These are phyloP conservation scores for Cystobasidium onofrii DNA, from an alignment of 768 basidiomycete species.

Conservation along the genomic window DNA sequence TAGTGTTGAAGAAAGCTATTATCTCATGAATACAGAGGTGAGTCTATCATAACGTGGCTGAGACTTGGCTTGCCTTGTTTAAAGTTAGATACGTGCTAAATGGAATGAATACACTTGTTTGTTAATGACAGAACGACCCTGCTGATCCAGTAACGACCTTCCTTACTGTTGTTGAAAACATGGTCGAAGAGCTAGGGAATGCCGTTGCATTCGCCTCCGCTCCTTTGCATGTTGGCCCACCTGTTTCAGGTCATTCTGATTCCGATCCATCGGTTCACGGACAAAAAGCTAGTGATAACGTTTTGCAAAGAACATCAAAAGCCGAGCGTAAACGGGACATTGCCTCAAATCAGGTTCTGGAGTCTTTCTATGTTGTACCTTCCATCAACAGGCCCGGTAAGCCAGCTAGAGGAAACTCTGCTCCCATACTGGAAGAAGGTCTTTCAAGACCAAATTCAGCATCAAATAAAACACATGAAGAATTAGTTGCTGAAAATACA, in stretches of 20 bases:
- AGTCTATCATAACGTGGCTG: background rate
- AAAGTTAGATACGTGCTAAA: background rate
- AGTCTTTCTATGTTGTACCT: slow-evolving; percentile 26
- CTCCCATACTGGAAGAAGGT: background rate
- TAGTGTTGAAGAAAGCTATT: slow-evolving; percentile 26
- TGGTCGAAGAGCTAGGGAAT: slow-evolving; percentile 29
- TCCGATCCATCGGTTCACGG: background rate
- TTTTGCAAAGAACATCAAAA: too few species aligned
- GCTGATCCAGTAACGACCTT: slow-evolving; percentile 22
- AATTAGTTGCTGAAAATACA: slow-evolving; percentile 16
- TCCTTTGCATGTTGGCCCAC: background rate
- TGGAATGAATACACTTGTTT: too few species aligned
- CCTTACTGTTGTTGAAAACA: slow-evolving; percentile 20
- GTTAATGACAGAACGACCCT: background rate
- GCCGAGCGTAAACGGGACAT: background rate
- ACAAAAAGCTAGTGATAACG: background rate
- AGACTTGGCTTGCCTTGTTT: background rate
- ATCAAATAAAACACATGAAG: slow-evolving; percentile 22
- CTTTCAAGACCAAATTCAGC: background rate
- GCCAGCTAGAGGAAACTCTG: background rate
- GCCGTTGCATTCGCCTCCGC: slow-evolving; percentile 24
- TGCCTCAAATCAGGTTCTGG: background rate
- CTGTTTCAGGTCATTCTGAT: background rate
- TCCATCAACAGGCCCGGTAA: background rate
- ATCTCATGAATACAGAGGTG: slow-evolving; percentile 26